Evolutionary conservation across 768 basidiomycete species (phyloP).

Genomic region (Suillus bovinus): DNA sequence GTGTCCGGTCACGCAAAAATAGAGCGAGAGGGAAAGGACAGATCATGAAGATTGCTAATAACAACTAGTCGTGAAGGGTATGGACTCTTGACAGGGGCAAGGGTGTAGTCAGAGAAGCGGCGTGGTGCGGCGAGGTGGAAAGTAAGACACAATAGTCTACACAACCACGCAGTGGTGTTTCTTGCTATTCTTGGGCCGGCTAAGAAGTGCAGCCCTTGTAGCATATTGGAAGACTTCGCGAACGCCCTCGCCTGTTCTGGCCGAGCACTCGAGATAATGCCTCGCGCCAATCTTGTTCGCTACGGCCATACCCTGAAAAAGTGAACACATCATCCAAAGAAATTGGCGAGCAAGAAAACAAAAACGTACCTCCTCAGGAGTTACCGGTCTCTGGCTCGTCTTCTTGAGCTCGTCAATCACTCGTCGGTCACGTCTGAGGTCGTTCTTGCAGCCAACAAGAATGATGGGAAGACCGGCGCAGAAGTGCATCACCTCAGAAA

Average conservation of each 20-base stretch:
- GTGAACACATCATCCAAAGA: slow-evolving; percentile 8
- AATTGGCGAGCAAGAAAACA: background rate
- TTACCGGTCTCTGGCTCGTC: slow-evolving; percentile 93
- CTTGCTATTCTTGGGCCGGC: slow-evolving; percentile 46
- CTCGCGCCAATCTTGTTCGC: slow-evolving; percentile 96
- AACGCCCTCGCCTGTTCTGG: slow-evolving; percentile 94
- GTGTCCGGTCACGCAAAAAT: slow-evolving; percentile 15
- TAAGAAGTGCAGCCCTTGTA: slow-evolving; percentile 86
- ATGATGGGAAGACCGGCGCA: slow-evolving; percentile 94
- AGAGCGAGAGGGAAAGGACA: slow-evolving; percentile 25
- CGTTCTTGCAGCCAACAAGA: slow-evolving; percentile 99
- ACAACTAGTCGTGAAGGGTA: slow-evolving; percentile 39
- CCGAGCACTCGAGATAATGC: slow-evolving; percentile 97
- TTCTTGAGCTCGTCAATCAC: slow-evolving; percentile 93
- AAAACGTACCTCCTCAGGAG: slow-evolving; percentile 78
- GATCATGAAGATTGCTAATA: slow-evolving; percentile 39
- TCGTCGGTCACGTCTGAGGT: slow-evolving; percentile 89
- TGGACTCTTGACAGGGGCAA: slow-evolving; percentile 28
- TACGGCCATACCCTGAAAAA: slow-evolving; percentile 82
- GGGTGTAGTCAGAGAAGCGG: slow-evolving; percentile 15
- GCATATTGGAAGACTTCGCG: slow-evolving; percentile 99
- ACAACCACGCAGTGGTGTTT: slow-evolving; percentile 46
- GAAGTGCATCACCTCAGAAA: slow-evolving; percentile 98
- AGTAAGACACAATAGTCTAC: slow-evolving; percentile 33
- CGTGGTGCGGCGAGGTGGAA: slow-evolving; percentile 16